Conservation (phyloP, 2,329 filamentous ascomycete genomes). For the Raffaelea arxii region DNA sequence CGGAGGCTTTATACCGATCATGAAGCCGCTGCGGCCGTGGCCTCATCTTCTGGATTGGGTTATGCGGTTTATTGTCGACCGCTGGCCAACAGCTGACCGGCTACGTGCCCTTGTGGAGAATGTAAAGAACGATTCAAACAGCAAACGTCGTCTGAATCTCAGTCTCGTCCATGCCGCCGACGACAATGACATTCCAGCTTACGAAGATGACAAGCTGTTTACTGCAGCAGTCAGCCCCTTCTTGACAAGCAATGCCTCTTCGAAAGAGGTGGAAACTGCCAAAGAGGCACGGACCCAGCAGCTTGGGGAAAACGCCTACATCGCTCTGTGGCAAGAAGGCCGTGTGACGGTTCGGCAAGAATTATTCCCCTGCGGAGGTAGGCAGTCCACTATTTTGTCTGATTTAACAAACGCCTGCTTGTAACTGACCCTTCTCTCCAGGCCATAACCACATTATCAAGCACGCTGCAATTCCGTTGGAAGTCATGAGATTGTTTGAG, state of each 20-base stretch:
- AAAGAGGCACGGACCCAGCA: conserved; percentile 35
- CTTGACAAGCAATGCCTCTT: conserved; percentile 20
- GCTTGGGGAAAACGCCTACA: conserved; percentile 37
- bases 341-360: conserved; percentile 44
- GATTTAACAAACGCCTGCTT: too few species aligned
- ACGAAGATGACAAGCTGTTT: conserved; percentile 57
- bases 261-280: conserved; percentile 10
- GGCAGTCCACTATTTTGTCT: conserved; percentile 16
- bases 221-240: conserved; percentile 39
- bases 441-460: conserved; percentile 63
- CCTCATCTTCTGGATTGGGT: conserved; percentile 55
- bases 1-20: conserved; percentile 65
- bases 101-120: conserved; percentile 46
- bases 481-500: conserved; percentile 57
- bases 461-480: conserved; percentile 53
- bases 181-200: conserved; percentile 74
- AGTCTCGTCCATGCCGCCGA: conserved; percentile 71
- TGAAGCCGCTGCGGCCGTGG: conserved; percentile 63
- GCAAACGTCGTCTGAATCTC: conserved; percentile 42
- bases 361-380: conserved; percentile 44
- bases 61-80: conserved; percentile 59
- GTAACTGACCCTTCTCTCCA: conserved; percentile 21
- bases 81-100: conserved; percentile 65
- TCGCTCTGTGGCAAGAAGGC: conserved; percentile 34
- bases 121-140: conserved; percentile 29